These are phyloP conservation scores for Erysimum pusillum DNA, from an alignment of 441 rosid genomes.

Conservation along the genomic window DNA sequence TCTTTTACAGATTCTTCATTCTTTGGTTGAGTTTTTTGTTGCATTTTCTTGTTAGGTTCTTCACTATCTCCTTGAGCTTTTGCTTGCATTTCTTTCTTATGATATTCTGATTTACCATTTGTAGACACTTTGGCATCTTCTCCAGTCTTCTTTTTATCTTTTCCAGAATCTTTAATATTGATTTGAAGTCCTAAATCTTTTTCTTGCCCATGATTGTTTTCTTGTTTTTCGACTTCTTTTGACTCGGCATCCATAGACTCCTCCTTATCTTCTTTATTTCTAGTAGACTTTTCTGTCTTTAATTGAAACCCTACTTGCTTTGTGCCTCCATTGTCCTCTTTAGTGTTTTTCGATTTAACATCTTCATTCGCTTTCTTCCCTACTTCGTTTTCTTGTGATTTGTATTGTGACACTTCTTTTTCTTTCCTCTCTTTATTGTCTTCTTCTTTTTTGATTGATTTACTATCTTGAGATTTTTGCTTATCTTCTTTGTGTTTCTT, in stretches of 20 bases:
- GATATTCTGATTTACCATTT: not conserved
- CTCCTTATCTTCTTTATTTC: not conserved
- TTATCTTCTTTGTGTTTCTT: not conserved
- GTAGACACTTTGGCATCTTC: not conserved
- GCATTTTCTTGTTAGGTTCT: not conserved
- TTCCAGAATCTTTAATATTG: not conserved
- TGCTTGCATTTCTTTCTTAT: constrained; percentile 12
- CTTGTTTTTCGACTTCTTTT: not conserved
- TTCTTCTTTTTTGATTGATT: not conserved
- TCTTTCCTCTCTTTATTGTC: not conserved
- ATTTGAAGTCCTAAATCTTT: constrained; percentile 14
- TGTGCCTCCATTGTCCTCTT: not conserved
- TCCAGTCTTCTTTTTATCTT: constrained; percentile 2
- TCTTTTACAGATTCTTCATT: not conserved
- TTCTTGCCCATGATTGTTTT: not conserved
- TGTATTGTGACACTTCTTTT: not conserved
- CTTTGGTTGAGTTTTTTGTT: not conserved
- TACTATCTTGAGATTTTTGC: not conserved
- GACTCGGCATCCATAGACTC: not conserved
- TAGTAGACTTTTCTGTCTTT: not conserved
- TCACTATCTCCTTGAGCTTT: not conserved
- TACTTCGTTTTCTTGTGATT: no score
- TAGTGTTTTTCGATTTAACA: not conserved
- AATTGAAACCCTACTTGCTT: not conserved
- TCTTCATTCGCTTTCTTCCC: not conserved